phyloP scores from a whole-genome alignment of 768 basidiomycete genomes.

The Auriscalpium microsporum region DNA sequence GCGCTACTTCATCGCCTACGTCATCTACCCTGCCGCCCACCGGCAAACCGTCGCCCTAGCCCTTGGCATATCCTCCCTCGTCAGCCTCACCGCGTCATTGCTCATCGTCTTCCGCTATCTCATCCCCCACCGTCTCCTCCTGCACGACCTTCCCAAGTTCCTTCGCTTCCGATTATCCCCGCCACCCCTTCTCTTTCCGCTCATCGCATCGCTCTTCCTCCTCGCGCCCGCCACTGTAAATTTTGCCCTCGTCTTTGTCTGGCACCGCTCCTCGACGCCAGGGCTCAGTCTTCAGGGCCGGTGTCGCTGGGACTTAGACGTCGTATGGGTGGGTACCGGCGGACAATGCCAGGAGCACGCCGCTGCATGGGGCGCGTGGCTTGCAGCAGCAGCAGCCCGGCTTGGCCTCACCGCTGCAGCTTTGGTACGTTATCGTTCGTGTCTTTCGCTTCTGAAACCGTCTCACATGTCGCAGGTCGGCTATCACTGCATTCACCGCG shows the following conservation, averaged over 20 bases:
- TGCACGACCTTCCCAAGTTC: conserved; percentile 24
- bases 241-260: conserved; percentile 43
- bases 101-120: conserved; percentile 23
- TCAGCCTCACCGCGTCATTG: conserved; percentile 22
- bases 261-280: conserved; percentile 34
- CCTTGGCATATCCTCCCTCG: conserved; percentile 39
- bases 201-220: conserved; percentile 31
- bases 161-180: conserved; percentile 24
- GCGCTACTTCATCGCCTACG: conserved; percentile 59
- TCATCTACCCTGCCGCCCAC: conserved; percentile 28
- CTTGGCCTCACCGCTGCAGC: conserved; percentile 42
- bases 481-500: not conserved
- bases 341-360: conserved; percentile 22
- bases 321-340: conserved; percentile 47
- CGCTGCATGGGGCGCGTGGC: conserved; percentile 44
- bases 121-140: conserved; percentile 25
- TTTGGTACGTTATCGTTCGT: conserved; percentile 36
- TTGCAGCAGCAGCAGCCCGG: conserved; percentile 43
- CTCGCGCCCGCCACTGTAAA: conserved; percentile 48
- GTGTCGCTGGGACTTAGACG: conserved; percentile 61
- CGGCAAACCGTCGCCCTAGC: conserved; percentile 39
- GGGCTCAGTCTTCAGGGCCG: conserved; percentile 32
- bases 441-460: not conserved
- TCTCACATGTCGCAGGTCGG: not conserved
- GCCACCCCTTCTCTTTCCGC: conserved; percentile 33